phyloP scores from a whole-genome alignment of 176 grass and related monocot species.

The Tuctoria greenei region DNA sequence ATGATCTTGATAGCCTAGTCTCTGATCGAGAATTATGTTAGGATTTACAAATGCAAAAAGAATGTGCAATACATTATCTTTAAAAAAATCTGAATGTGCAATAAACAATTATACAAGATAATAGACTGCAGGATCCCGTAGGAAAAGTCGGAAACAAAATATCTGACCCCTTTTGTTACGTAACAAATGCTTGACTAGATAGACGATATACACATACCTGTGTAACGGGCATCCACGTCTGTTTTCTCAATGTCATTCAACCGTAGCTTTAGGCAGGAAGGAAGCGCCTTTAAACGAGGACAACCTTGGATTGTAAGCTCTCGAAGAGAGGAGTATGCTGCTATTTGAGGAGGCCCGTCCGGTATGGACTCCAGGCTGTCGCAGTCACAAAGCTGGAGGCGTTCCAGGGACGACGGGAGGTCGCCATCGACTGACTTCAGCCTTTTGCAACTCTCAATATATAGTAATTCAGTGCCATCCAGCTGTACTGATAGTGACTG shows the following conservation, averaged over 20 bases:
- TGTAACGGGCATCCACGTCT: background rate
- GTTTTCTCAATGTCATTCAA: background rate
- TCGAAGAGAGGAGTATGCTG: background rate
- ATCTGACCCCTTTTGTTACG: too few species aligned
- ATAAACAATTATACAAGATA: too few species aligned
- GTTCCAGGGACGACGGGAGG: background rate
- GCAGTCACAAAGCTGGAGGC: background rate
- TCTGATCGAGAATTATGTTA: background rate
- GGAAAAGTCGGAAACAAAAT: too few species aligned
- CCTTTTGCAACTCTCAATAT: rapidly evolving
- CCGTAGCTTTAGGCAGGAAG: background rate
- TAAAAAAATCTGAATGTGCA: too few species aligned
- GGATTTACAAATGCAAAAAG: too few species aligned
- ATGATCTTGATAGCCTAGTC: background rate
- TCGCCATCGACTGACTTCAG: background rate
- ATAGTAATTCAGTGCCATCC: background rate
- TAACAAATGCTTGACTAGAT: too few species aligned
- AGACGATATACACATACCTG: too few species aligned
- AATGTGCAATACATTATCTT: too few species aligned
- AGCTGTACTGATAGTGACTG: background rate
- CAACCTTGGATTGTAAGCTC: rapidly evolving
- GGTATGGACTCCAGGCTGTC: background rate
- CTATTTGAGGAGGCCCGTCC: too few species aligned
- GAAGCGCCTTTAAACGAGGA: background rate
- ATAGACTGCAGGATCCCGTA: too few species aligned